Evolutionary conservation across 805 yeast species (phyloP), one percentile per base, ranked within the genome.

Genomic region (Cyberlindnera euphorbiae): DNA sequence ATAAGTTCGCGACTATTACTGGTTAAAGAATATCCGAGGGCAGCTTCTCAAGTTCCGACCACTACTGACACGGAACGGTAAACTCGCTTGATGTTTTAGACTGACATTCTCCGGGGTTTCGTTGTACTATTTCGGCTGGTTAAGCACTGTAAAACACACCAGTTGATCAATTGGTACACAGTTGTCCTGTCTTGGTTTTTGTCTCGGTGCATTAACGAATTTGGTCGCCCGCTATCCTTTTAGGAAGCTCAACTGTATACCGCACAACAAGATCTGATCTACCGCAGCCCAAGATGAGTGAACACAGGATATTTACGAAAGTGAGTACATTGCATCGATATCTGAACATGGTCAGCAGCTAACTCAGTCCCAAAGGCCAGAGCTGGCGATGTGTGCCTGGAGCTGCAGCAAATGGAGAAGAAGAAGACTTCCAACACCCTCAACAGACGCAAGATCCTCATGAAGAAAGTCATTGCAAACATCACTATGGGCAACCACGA

Each of bases 401-500:
- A 61, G 39, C 33, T 60, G 11, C 60, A 62, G 22, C 50, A 45
- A 26, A 44, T 53, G 6, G 66, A 64, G 18, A 65, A 63, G 41
- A 69, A 65, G 53, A 68, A 67, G 47, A 16, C 32, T 8, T 29
- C 34, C 17, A 26, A 18, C n/a, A 52, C 56, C 17, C 54, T 49
- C 4, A 38, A 59, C n/a, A 64, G 58, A 44, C 56, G 56, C 31
- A 75, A 71, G 47, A 60, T 64, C 9, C 70, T 79, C 1, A 56
- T 90, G 51, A 80, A 79, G 56, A 83, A 82, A 51, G 72, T 87
- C 18, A 68, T 89, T 7, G 90, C 95, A 28, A 89, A 88, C 58
- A 71, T 87, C 59, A 81, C 94, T 6, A 69, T 87, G 60, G 87
- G 88, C 33, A 86, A 85, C 56, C 71, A 71, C 38, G 96, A 90